These are phyloP conservation scores for Phytopythium vexans DNA, from an alignment of 352 stramenopile species.

Conservation along the genomic window DNA sequence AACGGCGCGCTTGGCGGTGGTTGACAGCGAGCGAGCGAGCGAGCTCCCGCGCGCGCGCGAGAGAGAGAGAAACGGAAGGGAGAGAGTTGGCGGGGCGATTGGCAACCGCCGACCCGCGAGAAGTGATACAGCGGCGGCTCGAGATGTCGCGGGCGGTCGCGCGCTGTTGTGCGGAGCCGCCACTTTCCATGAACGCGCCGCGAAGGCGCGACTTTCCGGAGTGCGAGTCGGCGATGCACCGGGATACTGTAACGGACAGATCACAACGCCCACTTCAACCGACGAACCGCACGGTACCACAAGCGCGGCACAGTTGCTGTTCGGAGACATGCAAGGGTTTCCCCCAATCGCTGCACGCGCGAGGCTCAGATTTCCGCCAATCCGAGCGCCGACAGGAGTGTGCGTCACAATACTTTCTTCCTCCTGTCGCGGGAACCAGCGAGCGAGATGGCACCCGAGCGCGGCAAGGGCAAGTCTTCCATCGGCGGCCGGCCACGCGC, in stretches of 20 bases:
- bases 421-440: background rate
- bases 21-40: too few species aligned
- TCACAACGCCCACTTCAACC: background rate
- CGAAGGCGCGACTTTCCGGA: slow-evolving; percentile 6
- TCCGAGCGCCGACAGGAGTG: slow-evolving; percentile 23
- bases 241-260: background rate
- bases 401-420: slow-evolving; percentile 1
- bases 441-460: background rate
- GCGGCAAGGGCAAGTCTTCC: too few species aligned
- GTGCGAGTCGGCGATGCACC: background rate
- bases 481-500: too few species aligned
- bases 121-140: background rate
- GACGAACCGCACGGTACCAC: background rate
- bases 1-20: too few species aligned
- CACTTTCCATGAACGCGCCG: slow-evolving; percentile 39
- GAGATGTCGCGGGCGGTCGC: background rate
- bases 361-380: slow-evolving; percentile 22
- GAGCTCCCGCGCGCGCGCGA: background rate
- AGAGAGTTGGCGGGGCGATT: background rate
- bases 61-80: slow-evolving; percentile 2
- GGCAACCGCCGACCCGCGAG: background rate
- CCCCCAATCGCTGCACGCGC: too few species aligned
- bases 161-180: slow-evolving; percentile 8
- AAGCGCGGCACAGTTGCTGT: background rate
- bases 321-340: too few species aligned